Base-by-base conservation (phyloP, 2,329 filamentous ascomycete species). In the Aspergillus sergii region DNA sequence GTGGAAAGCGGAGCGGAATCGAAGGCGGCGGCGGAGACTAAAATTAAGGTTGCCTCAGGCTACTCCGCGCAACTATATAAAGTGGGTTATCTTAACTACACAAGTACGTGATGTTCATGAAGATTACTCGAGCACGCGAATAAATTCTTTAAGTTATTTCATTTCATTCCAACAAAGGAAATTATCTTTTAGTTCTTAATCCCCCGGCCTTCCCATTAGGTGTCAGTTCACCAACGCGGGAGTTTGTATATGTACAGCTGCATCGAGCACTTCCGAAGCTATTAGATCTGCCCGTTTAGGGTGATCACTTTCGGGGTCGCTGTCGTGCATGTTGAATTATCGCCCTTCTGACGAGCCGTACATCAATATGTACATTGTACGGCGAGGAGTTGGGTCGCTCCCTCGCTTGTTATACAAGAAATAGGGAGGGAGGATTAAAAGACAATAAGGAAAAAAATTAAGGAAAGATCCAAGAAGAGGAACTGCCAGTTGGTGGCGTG, bases 181-280 rank as follows among this genome's bases (percentile, higher is more conserved):
- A 73, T 63, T 67, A 64, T 62, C 69, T 70, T 68, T 41, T 71
- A 67, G 67, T 70, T 71, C 68, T 65, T 62, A 56, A 59, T 62
- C 63, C 56, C 60, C 60, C 36, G 23, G 55, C 55, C 34, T 34
- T 62, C 46, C 55, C 66, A 73, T 70, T 71, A 72, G 64, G 66
- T 61, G 66, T 68, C 66, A 59, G 64, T 60, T 61, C 57, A 64
- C 65, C 64, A 66, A 67, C 66, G 59, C 51, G 59, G 64, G 64
- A 66, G 64, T 59, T 65, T 63, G 66, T 66, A 43, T 75, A 76
- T 76, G 74, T 76, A 76, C 74, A 76, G 71, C 66, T 71, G 73
- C 70, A 71, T 62, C 60, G 67, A 46, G 26, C 59, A 51, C 48
- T 53, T 62, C 58, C 32, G 2, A 39, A 26, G 50, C 32, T 62